Base-by-base conservation (phyloP, 495 filamentous ascomycete genomes). In the Penicillium samsonianum region DNA sequence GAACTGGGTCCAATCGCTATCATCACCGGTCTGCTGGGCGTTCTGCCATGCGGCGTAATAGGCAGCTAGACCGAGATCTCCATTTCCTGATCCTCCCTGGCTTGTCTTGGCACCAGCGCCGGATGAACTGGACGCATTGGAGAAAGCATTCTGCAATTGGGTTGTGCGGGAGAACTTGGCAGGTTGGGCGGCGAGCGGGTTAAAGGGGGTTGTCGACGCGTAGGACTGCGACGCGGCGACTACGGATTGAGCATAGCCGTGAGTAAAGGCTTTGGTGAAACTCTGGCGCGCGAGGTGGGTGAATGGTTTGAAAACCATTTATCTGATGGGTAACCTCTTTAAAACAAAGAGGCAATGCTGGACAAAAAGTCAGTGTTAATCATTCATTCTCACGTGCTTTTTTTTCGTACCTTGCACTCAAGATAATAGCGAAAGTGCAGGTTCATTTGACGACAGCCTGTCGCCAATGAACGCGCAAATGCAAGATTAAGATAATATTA, bases 221-320 rank as follows among this genome's bases (percentile, higher is more conserved):
- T 91, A 89, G 72, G 87, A 87, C 67, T 97, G 92, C 47, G 91
- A 90, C 54, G 90, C 92, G 61, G 94, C 94, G 73, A 98, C 93
- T 77, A 98, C 87, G 62, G 93, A 95, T 72, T 97, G 93, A 72
- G 91, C 90, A 82, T 96, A 97, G 76, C 92, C 93, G 83, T 96
- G 91, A 70, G 91, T 92, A 73, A 98, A 87, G 73, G 91, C 89
- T 82, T 98, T 98, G 63, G 89, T 84, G 70, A 96, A 88, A 86
- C 90, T 93, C 79, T 92, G 90, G 77, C 95, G 94, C 84, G 95
- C 90, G 83, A 98, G 87, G 76, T 91, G 90, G 79, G 92, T 84
- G 64, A 88, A 86, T 65, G 83, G 80, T 70, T 90, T 90, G 74
- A 90, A 88, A 66, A 90, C 87, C 88, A 91, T 91, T 89, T 87